Conservation (phyloP, 768 basidiomycete species). For the Podaxis sp. region DNA sequence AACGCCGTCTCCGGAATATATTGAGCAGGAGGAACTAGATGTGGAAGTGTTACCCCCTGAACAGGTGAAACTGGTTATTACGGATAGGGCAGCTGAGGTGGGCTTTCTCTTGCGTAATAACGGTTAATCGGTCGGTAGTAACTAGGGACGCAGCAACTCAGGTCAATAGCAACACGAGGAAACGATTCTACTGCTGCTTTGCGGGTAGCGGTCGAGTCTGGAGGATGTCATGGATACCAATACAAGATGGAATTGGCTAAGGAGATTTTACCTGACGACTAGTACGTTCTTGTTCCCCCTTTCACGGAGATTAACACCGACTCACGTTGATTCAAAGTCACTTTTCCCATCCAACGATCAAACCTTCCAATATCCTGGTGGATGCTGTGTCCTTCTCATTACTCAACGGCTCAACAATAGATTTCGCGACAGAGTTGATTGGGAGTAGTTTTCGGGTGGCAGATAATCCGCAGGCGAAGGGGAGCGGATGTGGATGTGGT, state of each 20-base stretch:
- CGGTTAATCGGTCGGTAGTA: constrained; percentile 1
- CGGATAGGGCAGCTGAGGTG: constrained; percentile 77
- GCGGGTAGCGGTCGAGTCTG: constrained; percentile 84
- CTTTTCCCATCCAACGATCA: constrained; percentile 67
- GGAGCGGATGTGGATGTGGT: constrained; percentile 91
- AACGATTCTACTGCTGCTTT: constrained; percentile 65
- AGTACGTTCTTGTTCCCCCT: constrained; percentile 50
- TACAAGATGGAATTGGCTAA: constrained; percentile 87
- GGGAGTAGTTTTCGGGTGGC: constrained; percentile 84
- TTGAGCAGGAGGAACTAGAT: constrained; percentile 63
- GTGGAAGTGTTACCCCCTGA: constrained; percentile 54
- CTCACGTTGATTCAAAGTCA: constrained; percentile 39
- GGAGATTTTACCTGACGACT: constrained; percentile 68
- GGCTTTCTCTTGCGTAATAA: constrained; percentile 14
- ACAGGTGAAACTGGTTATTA: constrained; percentile 56
- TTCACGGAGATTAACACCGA: constrained; percentile 9
- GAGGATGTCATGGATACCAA: constrained; percentile 97
- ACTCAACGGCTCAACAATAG: constrained; percentile 85
- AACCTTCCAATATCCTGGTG: constrained; percentile 75
- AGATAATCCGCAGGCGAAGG: constrained; percentile 89
- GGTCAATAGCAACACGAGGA: constrained; percentile 63
- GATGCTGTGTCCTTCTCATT: constrained; percentile 85
- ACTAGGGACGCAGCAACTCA: constrained; percentile 62
- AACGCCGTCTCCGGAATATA: constrained; percentile 49
- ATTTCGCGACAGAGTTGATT: constrained; percentile 93